A percentile compares a stretch with the other conserved stretches of the same genome.
Evolutionary conservation across 1,284 basidiomycete genomes (phyloP).

Genomic region (Ceratobasidium sp.): DNA sequence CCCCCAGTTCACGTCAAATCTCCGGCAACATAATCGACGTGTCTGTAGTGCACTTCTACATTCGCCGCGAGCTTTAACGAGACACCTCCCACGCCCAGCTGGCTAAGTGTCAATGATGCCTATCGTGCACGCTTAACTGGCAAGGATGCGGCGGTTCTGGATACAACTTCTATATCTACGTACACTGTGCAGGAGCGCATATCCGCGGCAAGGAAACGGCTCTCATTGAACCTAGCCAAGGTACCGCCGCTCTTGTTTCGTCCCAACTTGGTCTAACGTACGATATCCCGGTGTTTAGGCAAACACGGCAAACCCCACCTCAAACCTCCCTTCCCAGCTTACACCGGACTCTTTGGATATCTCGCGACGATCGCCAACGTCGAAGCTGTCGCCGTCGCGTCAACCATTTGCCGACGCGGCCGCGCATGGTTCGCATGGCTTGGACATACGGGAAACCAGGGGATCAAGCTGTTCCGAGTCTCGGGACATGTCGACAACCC

Average conservation of each 20-base stretch:
- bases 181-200: slow-evolving; percentile 98
- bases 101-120: slow-evolving; percentile 95
- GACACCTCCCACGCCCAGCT: slow-evolving; percentile 94
- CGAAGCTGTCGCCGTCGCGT: slow-evolving; percentile 97
- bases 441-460: slow-evolving; percentile 92
- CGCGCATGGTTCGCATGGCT: slow-evolving; percentile 94
- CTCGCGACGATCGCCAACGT: slow-evolving; percentile 98
- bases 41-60: slow-evolving; percentile 91
- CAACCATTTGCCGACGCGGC: slow-evolving; percentile 95
- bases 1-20: not conserved
- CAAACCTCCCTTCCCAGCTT: slow-evolving; percentile 99
- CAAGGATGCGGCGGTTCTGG: slow-evolving; percentile 91
- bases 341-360: slow-evolving; percentile 96
- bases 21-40: not conserved
- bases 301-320: slow-evolving; percentile 98
- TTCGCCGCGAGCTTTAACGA: slow-evolving; percentile 97
- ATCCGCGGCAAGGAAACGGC: slow-evolving; percentile 99
- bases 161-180: slow-evolving; percentile 95
- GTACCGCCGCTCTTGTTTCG: not conserved
- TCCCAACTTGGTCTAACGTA: not conserved
- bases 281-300: slow-evolving; percentile 55
- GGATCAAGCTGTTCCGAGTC: too few species aligned
- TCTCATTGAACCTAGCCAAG: slow-evolving; percentile 95
- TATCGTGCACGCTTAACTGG: slow-evolving; percentile 94
- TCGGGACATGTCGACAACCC: slow-evolving; percentile 99